Evolutionary conservation across 2,329 filamentous ascomycete species (phyloP).

Genomic region (Hyphodiscus sp.): DNA sequence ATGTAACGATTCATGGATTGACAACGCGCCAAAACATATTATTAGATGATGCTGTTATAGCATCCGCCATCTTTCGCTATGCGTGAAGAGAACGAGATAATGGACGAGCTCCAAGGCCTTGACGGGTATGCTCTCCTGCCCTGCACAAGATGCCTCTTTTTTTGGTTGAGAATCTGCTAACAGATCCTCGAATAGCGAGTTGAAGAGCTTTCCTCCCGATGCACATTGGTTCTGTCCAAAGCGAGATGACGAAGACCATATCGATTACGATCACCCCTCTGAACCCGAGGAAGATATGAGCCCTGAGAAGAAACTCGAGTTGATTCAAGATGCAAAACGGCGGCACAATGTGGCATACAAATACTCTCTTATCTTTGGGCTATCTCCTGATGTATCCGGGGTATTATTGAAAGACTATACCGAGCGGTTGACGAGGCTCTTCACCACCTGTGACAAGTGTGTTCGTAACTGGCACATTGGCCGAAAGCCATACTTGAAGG

Average conservation of each 20-base stretch:
- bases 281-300: constrained; percentile 42
- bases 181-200: constrained; percentile 18
- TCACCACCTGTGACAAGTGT: constrained; percentile 63
- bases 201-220: constrained; percentile 30
- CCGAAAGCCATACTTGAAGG: constrained; percentile 55
- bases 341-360: constrained; percentile 59
- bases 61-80: constrained; percentile 16
- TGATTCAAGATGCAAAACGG: constrained; percentile 47
- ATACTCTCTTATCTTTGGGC: constrained; percentile 63
- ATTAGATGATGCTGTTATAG: constrained; percentile 12
- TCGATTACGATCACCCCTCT: constrained; percentile 54
- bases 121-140: constrained; percentile 18
- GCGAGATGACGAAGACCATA: constrained; percentile 52
- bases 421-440: constrained; percentile 47
- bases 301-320: constrained; percentile 42
- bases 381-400: constrained; percentile 52
- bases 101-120: constrained; percentile 28
- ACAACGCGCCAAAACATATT: not conserved
- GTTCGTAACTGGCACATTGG: constrained; percentile 68
- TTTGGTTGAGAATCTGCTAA: constrained; percentile 1
- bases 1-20: not conserved
- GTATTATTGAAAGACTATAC: constrained; percentile 55
- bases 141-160: too few relatives aligned
- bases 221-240: constrained; percentile 65
- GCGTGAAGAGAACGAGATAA: constrained; percentile 26